Evolutionary conservation across 352 stramenopile genomes (phyloP).

Genomic region (Achlya hypogyna): DNA sequence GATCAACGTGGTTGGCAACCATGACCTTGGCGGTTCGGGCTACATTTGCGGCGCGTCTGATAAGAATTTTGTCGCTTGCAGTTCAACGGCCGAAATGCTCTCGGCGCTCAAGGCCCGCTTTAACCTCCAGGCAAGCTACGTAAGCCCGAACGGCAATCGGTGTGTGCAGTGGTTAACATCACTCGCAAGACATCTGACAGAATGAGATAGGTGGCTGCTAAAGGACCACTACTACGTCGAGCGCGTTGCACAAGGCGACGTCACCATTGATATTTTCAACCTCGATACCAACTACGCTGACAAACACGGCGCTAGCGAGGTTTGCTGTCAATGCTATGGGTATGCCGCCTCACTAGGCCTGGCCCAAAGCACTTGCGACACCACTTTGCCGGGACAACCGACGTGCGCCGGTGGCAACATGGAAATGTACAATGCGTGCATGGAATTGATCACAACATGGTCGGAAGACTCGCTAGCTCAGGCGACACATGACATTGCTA

Average conservation of each 20-base stretch:
- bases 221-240: constrained; percentile 74
- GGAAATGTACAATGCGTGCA: constrained; percentile 72
- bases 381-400: constrained; percentile 26
- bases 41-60: constrained; percentile 51
- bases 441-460: constrained; percentile 65
- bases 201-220: constrained; percentile 34
- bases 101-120: constrained; percentile 47
- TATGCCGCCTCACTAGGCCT: constrained; percentile 53
- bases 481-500: constrained; percentile 55
- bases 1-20: constrained; percentile 71
- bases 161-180: neutral
- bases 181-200: neutral
- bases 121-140: constrained; percentile 49
- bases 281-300: constrained; percentile 83
- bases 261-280: constrained; percentile 85
- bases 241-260: constrained; percentile 56
- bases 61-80: constrained; percentile 34
- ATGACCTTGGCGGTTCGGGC: constrained; percentile 68
- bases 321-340: constrained; percentile 84
- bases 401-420: constrained; percentile 30
- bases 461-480: constrained; percentile 63
- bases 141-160: constrained; percentile 57
- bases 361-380: constrained; percentile 51
- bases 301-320: constrained; percentile 73
- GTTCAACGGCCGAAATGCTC: constrained; percentile 35